Percentiles rank a stretch among this genome's conserved stretches.
Conservation (phyloP, 2,329 filamentous ascomycete genomes). For the Penicillium psychrosexuale region DNA sequence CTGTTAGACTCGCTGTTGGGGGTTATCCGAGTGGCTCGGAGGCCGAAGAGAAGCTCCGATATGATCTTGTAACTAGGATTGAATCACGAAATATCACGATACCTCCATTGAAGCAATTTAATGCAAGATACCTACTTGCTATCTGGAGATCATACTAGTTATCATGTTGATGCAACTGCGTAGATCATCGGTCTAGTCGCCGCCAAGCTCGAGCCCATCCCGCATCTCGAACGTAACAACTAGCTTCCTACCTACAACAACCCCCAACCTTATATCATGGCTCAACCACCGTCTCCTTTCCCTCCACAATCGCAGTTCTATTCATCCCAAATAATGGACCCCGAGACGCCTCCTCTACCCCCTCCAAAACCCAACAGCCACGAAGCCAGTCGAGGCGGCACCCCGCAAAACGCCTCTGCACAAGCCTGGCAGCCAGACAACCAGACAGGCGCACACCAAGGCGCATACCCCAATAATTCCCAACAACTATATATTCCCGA, state of each 20-base stretch:
- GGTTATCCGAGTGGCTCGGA: background rate
- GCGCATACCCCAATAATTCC: conserved; percentile 8
- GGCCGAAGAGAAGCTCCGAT: background rate
- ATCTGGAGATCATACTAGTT: background rate
- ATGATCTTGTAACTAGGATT: conserved; percentile 1
- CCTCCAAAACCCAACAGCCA: conserved; percentile 70
- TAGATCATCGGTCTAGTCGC: background rate
- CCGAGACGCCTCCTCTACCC: conserved; percentile 62
- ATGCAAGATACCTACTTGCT: too few species aligned
- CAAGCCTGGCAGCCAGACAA: conserved; percentile 23
- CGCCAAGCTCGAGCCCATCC: conserved; percentile 16
- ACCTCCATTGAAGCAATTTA: background rate
- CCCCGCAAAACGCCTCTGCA: conserved; percentile 50
- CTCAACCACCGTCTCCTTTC: conserved; percentile 25
- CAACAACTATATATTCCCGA: conserved; percentile 21
- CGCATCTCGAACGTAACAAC: conserved; percentile 1
- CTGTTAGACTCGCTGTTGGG: background rate
- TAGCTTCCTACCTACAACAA: conserved; percentile 7
- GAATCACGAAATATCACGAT: conserved; percentile 2
- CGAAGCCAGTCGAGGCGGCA: conserved; percentile 65
- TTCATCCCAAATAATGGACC: conserved; percentile 38
- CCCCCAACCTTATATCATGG: conserved; percentile 20
- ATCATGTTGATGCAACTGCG: background rate
- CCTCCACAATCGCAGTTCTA: conserved; percentile 26
- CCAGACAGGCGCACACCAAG: conserved; percentile 10